Base-by-base conservation (phyloP, 2,329 filamentous ascomycete species). In the Pseudogymnoascus sp. region DNA sequence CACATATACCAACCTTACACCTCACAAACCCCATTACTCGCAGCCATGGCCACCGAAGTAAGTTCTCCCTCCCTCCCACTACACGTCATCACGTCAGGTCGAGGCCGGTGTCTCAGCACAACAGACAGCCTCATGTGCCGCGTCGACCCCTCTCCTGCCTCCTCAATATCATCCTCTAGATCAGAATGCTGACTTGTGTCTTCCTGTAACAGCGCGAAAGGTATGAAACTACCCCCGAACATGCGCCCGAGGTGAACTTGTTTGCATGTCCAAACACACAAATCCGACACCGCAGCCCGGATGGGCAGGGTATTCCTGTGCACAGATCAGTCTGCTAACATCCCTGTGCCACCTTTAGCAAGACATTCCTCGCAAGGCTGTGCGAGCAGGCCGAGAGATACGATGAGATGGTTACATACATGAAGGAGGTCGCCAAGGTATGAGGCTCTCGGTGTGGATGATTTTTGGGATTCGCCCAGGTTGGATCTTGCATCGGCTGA, bases 381-480 rank as follows among this genome's bases (percentile, higher is more conserved):
- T 97, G 95, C 86, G 95, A 97, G 90, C 95, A 99, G 88, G 95
- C 95, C 78, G 95, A 97, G 87, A 93, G 93, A 78, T 99, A 99
- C 83, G 93, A 99, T 93, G 95, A 97, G 83, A 97, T 97, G 93
- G 93, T 97, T 74, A 92, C 88, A 77, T 97, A 93, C 84, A 97
- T 97, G 95, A 97, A 97, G 91, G 92, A 97, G 89, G 93, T 97
- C 75, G 93, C 93, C 80, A 96, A 96, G 83, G 87, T 89, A 86
- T 63, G 70, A 66, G 60, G 53, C 53, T 59, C 26, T 5, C 74
- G 15, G 6, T 74, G 21, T n/a, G 57, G 50, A 50, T 21, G 5
- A 23, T 21, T 21, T 35, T 28, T 11, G 35, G 44, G 60, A 10
- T 47, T 47, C 19, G 42, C 66, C 53, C 13, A 13, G 33, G 53